These are phyloP conservation scores for Penicillium sp. DNA, from an alignment of 2,329 filamentous ascomycete species.

Conservation along the genomic window DNA sequence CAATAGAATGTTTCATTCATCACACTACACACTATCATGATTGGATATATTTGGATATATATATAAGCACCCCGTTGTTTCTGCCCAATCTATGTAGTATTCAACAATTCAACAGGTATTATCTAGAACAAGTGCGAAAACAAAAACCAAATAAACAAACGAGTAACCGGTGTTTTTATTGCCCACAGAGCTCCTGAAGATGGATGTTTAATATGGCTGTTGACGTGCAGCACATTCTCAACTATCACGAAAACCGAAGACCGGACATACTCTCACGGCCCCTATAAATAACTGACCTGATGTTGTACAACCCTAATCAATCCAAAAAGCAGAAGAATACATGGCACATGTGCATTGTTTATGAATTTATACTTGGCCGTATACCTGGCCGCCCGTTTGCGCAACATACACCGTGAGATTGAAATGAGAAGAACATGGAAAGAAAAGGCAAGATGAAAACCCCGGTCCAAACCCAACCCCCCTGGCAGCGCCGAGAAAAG, in stretches of 20 bases:
- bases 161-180: no score
- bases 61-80: background rate
- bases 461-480: background rate
- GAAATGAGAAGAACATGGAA: background rate
- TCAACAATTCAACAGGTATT: no score
- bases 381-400: background rate
- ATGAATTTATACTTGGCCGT: background rate
- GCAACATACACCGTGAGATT: background rate
- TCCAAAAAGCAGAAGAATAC: background rate
- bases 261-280: background rate
- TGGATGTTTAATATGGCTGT: background rate
- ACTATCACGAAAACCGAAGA: background rate
- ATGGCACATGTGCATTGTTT: background rate
- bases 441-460: background rate
- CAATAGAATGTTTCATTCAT: no score
- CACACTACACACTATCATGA: no score
- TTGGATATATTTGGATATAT: background rate
- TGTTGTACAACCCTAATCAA: background rate
- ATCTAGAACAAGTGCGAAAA: no score
- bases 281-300: background rate
- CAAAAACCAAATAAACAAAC: background rate
- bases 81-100: background rate
- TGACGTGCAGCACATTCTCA: background rate
- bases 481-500: constrained; percentile 7
- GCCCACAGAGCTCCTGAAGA: background rate